Conservation (phyloP, 2,329 filamentous ascomycete genomes). For the Colletotrichum euphorbiae region DNA sequence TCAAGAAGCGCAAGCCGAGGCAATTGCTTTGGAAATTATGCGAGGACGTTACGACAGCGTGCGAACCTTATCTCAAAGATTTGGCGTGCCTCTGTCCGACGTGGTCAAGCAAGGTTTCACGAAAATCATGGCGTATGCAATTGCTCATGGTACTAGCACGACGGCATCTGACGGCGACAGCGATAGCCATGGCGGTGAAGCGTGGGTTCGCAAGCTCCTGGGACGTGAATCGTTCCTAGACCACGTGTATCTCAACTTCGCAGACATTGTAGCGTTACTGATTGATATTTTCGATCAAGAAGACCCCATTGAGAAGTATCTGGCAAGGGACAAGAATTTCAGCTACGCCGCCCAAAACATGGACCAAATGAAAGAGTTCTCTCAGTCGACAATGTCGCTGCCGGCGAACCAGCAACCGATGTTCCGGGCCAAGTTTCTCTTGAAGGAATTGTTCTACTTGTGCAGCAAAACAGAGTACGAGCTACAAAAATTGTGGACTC, state of each 20-base stretch:
- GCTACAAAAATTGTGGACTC: constrained; percentile 76
- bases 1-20: constrained; percentile 77
- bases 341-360: constrained; percentile 72
- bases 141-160: constrained; percentile 77
- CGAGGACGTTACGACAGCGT: constrained; percentile 76
- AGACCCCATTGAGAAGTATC: constrained; percentile 75
- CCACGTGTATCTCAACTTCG: constrained; percentile 76
- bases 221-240: constrained; percentile 73
- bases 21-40: constrained; percentile 85
- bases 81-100: constrained; percentile 65
- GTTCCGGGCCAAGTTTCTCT: constrained; percentile 82
- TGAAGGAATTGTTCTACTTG: constrained; percentile 81
- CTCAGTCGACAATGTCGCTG: constrained; percentile 73
- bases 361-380: constrained; percentile 74
- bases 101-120: constrained; percentile 78
- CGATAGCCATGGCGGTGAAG: constrained; percentile 70
- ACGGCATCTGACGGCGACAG: constrained; percentile 58
- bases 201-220: constrained; percentile 74
- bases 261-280: constrained; percentile 80
- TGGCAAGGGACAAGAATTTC: constrained; percentile 69
- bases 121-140: constrained; percentile 84
- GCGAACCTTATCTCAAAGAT: constrained; percentile 66
- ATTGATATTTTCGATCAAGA: constrained; percentile 84
- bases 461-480: constrained; percentile 78
- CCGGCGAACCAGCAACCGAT: constrained; percentile 87